These are phyloP conservation scores for Scenedesmus sp. DNA, from an alignment of 163 green algal species.

Conservation along the genomic window DNA sequence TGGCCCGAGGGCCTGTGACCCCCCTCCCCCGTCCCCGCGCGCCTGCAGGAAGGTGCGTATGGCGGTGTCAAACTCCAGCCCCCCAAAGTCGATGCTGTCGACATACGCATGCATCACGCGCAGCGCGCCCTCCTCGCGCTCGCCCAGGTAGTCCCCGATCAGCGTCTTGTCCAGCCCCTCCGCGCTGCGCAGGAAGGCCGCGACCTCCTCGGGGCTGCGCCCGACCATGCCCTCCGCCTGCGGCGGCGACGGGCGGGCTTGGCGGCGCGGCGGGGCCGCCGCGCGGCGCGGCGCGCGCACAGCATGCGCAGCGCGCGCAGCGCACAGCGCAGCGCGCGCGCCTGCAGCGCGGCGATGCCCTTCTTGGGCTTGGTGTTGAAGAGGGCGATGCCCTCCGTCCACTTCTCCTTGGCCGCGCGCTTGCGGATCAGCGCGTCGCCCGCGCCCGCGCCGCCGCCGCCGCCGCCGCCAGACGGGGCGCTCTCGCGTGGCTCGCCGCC, in stretches of 20 bases:
- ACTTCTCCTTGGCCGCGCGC: constrained; percentile 86
- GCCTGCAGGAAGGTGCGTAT: constrained; percentile 75
- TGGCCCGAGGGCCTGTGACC: too few species aligned
- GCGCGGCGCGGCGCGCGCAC: too few species aligned
- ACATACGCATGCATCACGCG: constrained; percentile 98
- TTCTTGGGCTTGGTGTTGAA: constrained; percentile 99
- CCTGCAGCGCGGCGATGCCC: constrained; percentile 72
- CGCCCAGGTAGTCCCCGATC: constrained; percentile 97
- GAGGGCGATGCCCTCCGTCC: constrained; percentile 89
- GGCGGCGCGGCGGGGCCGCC: too few species aligned
- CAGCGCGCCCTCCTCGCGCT: constrained; percentile 88
- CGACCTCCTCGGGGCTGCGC: constrained; percentile 74
- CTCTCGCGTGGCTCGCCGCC: too few species aligned
- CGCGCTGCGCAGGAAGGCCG: constrained; percentile 84
- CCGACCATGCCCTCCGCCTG: constrained; percentile 86
- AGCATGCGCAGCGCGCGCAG: too few species aligned
- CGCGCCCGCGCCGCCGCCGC: constrained; percentile 2
- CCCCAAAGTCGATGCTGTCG: constrained; percentile 91
- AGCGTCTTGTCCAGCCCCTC: constrained; percentile 93
- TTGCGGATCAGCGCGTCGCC: constrained; percentile 74
- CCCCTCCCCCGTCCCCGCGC: too few species aligned
- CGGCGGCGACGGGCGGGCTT: background rate
- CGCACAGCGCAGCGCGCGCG: background rate
- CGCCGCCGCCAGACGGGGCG: background rate
- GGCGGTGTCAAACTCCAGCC: constrained; percentile 89